phyloP scores from a whole-genome alignment of 352 stramenopile species.

The Phytophthora podocarpi region DNA sequence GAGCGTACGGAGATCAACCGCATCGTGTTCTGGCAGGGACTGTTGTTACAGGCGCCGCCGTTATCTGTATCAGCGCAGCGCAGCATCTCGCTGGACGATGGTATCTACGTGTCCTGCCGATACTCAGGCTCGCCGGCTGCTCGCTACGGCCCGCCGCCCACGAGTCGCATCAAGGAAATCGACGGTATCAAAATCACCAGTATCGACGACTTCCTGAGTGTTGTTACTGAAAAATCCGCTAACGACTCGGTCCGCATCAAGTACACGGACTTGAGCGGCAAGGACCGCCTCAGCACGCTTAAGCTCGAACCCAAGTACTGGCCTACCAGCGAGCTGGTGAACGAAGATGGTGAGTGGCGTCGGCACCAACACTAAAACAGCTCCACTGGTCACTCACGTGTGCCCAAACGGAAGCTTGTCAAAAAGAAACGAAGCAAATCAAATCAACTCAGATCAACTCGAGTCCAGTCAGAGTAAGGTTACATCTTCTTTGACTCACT shows the following conservation, averaged over 20 bases:
- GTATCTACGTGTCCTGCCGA: constrained; percentile 88
- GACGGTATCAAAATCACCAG: constrained; percentile 86
- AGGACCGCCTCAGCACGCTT: constrained; percentile 85
- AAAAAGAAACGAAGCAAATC: background rate
- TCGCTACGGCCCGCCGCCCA: constrained; percentile 87
- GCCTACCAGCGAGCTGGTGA: constrained; percentile 86
- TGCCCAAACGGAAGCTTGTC: background rate
- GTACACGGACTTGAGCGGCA: constrained; percentile 88
- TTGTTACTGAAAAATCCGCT: constrained; percentile 61
- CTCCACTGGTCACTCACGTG: background rate
- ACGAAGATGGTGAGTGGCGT: constrained; percentile 81
- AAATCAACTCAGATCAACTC: no score
- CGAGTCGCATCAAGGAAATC: constrained; percentile 91
- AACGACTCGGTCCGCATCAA: constrained; percentile 89
- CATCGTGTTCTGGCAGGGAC: constrained; percentile 92
- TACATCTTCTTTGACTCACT: no score
- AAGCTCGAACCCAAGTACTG: constrained; percentile 92
- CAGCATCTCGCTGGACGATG: constrained; percentile 82
- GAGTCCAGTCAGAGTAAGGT: no score
- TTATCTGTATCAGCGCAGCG: constrained; percentile 86
- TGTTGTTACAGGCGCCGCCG: constrained; percentile 89
- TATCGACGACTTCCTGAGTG: constrained; percentile 90
- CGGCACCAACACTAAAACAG: constrained; percentile 48
- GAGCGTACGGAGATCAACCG: constrained; percentile 89
- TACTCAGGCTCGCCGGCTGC: constrained; percentile 89